Base-by-base conservation (phyloP, 2,329 filamentous ascomycete species). In the Neoscytalidium dimidiatum region DNA sequence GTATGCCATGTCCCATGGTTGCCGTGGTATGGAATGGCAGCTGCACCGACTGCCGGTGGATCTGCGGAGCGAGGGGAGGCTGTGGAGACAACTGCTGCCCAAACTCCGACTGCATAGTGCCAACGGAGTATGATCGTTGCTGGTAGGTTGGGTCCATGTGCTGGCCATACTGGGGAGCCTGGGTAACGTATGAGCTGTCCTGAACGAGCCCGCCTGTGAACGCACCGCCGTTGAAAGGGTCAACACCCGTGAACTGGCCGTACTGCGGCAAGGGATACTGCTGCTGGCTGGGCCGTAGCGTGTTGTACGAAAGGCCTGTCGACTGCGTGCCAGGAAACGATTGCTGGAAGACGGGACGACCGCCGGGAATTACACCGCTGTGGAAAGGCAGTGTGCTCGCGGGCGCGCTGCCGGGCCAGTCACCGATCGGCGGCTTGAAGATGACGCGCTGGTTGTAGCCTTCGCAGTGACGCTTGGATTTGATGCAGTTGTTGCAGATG, bases 401-500 rank as follows among this genome's bases (percentile, higher is more conserved):
- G 19, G 29, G 58, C 14, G 46, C 29, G 79, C 51, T 82, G 80
- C 52, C 79, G 79, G 71, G 74, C 77, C 70, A 82, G 80, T 70
- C 85, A 80, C 86, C 82, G 61, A 87, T 86, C 65, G 90, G 89
- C 58, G 91, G 85, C 74, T 92, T 94, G 83, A 94, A 95, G 66
- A 92, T 83, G 62, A 95, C 88, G 52, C 90, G 86, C 75, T 92
- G 90, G 70, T 88, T 92, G 76, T 95, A 95, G 62, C 92, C 92
- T 76, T 95, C 91, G 75, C 92, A 96, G 69, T 88, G 83, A 14
- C 92, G 86, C 77, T 94, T 94, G 19, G 91, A 94, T 74, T 94
- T 95, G 80, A 91, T 88, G 79, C 92, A 96, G 73, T 96, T 96
- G 72, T 85, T 88, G 78, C 92, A 95, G 29, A 85, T 90, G 28